These are phyloP conservation scores for Ramaria rubella DNA, from an alignment of 768 basidiomycete species.

Conservation along the genomic window DNA sequence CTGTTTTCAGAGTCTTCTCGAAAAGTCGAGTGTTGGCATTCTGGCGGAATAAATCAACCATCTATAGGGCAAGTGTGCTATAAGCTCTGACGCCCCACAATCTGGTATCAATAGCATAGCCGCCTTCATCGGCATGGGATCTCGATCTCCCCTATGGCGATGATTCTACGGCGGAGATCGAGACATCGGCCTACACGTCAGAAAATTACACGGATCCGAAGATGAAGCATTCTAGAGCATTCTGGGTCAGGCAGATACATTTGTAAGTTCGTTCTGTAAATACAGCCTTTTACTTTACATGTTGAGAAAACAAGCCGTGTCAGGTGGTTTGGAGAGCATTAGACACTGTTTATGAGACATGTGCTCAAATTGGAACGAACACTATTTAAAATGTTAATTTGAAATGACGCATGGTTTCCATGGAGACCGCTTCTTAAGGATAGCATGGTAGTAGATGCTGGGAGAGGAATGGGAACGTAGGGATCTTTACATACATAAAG, in stretches of 20 bases:
- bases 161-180: slow-evolving; percentile 52
- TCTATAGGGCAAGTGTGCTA: not conserved
- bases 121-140: slow-evolving; percentile 47
- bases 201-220: slow-evolving; percentile 36
- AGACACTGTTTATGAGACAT: slow-evolving; percentile 17
- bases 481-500: not conserved
- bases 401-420: slow-evolving; percentile 23
- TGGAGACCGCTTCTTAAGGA: slow-evolving; percentile 19
- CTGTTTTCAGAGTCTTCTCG: no score
- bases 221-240: not conserved
- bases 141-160: not conserved
- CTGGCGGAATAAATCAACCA: slow-evolving; percentile 38
- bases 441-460: slow-evolving; percentile 29
- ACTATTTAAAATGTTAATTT: not conserved
- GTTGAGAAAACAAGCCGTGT: slow-evolving; percentile 5
- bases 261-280: not conserved
- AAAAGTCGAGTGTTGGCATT: slow-evolving; percentile 47
- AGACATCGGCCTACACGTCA: slow-evolving; percentile 68
- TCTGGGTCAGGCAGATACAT: not conserved
- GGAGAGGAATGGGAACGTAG: slow-evolving; percentile 23
- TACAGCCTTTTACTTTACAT: not conserved
- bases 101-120: slow-evolving; percentile 59
- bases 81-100: slow-evolving; percentile 19
- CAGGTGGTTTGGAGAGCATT: slow-evolving; percentile 17
- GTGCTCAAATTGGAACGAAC: not conserved